Base-by-base conservation (phyloP, 2,329 filamentous ascomycete species). In the Phoma sp. region DNA sequence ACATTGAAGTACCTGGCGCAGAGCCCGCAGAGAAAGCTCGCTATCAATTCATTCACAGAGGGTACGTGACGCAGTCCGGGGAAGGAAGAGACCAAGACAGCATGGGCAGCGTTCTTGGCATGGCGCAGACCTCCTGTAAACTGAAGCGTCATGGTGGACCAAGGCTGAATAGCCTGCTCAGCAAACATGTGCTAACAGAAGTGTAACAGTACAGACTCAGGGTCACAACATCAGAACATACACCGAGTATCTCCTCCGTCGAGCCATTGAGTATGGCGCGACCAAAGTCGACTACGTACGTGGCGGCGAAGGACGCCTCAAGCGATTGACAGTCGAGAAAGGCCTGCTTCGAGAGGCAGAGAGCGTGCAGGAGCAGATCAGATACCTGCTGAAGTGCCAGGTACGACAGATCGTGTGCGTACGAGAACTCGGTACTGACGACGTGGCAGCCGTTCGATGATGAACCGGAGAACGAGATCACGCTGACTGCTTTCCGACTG, bases 401-500 rank as follows among this genome's bases (percentile, higher is more conserved):
- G 91, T 95, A 79, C 64, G 89, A 82, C 40, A 26, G 18, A 10
- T 20, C 7, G 23, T 25, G 26, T 1, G 4, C 5, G 14, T 11
- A 6, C 5, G 15, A 30, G 10, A 7, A 21, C 4, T 26, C 15
- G n/a, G 18, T 28, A 15, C 42, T 52, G 30, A 56, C 33, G 49
- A 39, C 25, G 32, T 36, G 36, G 63, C 69, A 93, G 91, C 86
- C 97, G 45, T 84, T 98, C 71, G 88, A 92, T 43, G 86, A 88
- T 60, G 95, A 98, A 66, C 87, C 90, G 7, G 93, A 97, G 72
- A 99, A 98, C 71, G 95, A 99, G 75, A 98, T 99, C 64, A 96
- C 92, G 9, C 84, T 98, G 62, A 96, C 92, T 9, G 93, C 96
- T 23, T 99, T 98, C 72, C 86, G 95, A 53, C 81, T 99, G 59